A percentile compares a stretch with the other conserved stretches of the same genome.
Evolutionary conservation across 371 early-diverging fungal species (phyloP).

Genomic region (Mucor saturninus): DNA sequence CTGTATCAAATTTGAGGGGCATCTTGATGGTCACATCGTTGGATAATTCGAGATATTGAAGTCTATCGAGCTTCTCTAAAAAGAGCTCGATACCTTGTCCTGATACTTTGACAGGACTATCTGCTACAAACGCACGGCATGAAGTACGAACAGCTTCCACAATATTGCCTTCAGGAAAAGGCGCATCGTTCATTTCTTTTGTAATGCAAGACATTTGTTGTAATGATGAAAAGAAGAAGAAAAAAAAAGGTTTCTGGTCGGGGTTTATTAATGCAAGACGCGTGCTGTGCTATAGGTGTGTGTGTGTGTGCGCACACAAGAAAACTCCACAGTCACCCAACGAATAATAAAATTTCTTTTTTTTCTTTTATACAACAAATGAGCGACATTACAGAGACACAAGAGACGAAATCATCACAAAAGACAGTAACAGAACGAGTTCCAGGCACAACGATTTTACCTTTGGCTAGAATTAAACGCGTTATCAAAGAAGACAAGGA

Average conservation of each 20-base stretch:
- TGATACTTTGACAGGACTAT: conserved; percentile 40
- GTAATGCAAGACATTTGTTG: background rate
- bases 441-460: conserved; percentile 67
- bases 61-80: conserved; percentile 31
- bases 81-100: conserved; percentile 32
- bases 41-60: conserved; percentile 44
- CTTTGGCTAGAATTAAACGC: conserved; percentile 79
- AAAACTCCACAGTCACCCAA: background rate
- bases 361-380: conserved; percentile 5
- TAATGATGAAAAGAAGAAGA: background rate
- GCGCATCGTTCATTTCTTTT: conserved; percentile 8
- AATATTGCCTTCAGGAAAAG: conserved; percentile 33
- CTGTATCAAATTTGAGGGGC: conserved; percentile 73
- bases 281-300: no score
- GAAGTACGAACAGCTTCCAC: conserved; percentile 44
- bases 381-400: background rate
- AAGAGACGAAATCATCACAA: conserved; percentile 10
- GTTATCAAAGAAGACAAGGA: conserved; percentile 88
- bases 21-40: conserved; percentile 62
- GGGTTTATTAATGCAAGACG: no score
- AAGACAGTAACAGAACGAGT: conserved; percentile 30
- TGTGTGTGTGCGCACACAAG: no score
- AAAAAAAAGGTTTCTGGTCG: background rate
- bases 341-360: conserved; percentile 6
- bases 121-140: conserved; percentile 32